Evolutionary conservation across 441 rosid species (phyloP).

Genomic region (Macaranga tanarius): DNA sequence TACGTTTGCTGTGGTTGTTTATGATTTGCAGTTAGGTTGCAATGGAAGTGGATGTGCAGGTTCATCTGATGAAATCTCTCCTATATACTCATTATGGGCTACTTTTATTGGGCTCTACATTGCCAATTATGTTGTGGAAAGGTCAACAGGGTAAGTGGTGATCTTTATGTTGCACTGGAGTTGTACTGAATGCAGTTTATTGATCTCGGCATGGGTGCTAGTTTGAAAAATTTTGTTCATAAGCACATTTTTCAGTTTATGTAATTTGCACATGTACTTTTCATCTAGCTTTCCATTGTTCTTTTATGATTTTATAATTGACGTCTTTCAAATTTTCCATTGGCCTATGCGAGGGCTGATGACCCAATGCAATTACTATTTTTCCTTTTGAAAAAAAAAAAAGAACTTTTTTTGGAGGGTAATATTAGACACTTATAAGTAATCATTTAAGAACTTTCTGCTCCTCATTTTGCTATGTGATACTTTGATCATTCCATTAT

Average conservation of each 20-base stretch:
- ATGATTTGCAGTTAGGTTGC: conserved; percentile 56
- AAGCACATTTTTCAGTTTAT: neutral
- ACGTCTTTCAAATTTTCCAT: too few relatives aligned
- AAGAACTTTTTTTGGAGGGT: too few relatives aligned
- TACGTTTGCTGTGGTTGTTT: conserved; percentile 15
- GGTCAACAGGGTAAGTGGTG: conserved; percentile 91
- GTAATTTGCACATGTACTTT: neutral
- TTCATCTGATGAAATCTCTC: conserved; percentile 92
- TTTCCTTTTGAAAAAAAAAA: neutral
- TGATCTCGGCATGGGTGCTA: neutral
- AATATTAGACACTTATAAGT: neutral
- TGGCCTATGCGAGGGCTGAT: neutral
- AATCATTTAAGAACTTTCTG: neutral
- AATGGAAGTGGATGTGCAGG: conserved; percentile 64
- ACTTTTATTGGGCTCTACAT: conserved; percentile 98
- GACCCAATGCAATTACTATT: neutral
- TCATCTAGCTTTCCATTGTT: neutral
- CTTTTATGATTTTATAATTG: too few relatives aligned
- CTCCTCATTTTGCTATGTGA: too few relatives aligned
- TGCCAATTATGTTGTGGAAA: conserved; percentile 96
- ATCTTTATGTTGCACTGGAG: conserved; percentile 9
- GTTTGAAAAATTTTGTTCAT: neutral
- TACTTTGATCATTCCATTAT: neutral
- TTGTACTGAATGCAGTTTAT: conserved; percentile 3
- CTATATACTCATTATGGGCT: conserved; percentile 98